Conservation (phyloP, 2,329 filamentous ascomycete genomes). For the Coniella lustricola region DNA sequence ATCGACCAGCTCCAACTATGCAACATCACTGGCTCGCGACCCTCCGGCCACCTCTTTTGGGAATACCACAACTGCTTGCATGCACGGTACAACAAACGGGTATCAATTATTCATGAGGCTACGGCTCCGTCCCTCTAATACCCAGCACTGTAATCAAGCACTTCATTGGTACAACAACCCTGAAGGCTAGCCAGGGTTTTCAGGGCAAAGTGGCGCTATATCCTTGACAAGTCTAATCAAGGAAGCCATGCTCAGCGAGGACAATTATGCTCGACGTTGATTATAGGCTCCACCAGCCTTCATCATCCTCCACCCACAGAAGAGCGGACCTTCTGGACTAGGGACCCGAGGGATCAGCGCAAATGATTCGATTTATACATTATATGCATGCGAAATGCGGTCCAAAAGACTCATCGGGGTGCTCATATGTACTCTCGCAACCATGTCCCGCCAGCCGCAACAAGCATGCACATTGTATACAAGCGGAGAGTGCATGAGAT, state of each 20-base stretch:
- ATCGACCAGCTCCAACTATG: no score
- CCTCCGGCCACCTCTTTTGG: no score
- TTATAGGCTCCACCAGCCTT: neutral
- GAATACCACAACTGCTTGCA: no score
- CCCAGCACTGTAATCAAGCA: no score
- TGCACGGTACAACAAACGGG: no score
- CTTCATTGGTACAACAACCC: no score
- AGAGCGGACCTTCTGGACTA: neutral
- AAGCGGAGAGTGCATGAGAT: neutral
- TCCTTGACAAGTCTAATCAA: neutral
- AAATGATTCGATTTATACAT: neutral
- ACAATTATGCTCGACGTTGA: neutral
- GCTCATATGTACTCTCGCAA: neutral
- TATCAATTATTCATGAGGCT: no score
- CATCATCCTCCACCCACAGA: neutral
- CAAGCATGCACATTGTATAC: neutral
- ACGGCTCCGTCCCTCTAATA: no score
- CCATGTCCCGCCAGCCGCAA: neutral
- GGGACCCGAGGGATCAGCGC: neutral
- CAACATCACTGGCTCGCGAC: no score
- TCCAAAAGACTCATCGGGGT: neutral
- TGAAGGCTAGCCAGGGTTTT: neutral
- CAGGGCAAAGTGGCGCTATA: neutral
- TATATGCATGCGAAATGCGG: neutral
- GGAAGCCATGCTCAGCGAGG: neutral